A percentile compares a stretch with the other conserved stretches of the same genome.
phyloP scores from a whole-genome alignment of 2,329 filamentous ascomycete genomes.

The Hymenoscyphus albidus region DNA sequence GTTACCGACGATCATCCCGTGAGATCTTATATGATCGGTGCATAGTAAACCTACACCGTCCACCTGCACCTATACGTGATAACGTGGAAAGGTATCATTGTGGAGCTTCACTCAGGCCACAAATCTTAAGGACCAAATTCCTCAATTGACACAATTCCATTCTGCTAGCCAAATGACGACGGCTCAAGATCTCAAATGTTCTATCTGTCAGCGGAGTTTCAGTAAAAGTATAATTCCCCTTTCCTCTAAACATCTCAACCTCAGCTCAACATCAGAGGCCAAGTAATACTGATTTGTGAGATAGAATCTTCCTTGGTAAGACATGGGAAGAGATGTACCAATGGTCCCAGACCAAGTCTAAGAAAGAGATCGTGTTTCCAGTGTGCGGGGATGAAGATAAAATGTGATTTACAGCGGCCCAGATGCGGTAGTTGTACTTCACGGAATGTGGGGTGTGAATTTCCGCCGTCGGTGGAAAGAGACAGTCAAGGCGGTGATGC shows the following conservation, averaged over 20 bases:
- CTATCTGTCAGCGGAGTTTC: slow-evolving; percentile 14
- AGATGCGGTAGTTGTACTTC: not conserved
- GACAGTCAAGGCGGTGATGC: not conserved
- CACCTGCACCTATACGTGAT: no score
- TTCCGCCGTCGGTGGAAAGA: not conserved
- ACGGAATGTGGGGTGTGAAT: not conserved
- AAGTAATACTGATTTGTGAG: not conserved
- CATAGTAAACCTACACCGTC: not conserved
- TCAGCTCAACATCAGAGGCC: not conserved
- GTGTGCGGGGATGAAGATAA: slow-evolving; percentile 4
- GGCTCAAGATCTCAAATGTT: slow-evolving; percentile 8
- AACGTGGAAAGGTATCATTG: not conserved
- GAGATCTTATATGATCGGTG: no score
- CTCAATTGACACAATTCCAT: not conserved
- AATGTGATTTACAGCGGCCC: slow-evolving; percentile 3
- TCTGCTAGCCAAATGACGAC: not conserved
- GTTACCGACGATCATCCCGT: not conserved
- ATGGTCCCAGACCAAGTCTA: not conserved
- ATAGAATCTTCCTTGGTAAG: slow-evolving; percentile 18
- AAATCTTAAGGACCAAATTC: not conserved
- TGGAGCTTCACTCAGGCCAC: not conserved
- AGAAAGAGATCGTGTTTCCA: not conserved
- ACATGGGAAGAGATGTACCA: slow-evolving; percentile 15
- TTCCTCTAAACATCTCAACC: not conserved
- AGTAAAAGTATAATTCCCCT: slow-evolving; percentile 13